Evolutionary conservation across 345 rosid species (phyloP).

Genomic region (Turritis glabra): DNA sequence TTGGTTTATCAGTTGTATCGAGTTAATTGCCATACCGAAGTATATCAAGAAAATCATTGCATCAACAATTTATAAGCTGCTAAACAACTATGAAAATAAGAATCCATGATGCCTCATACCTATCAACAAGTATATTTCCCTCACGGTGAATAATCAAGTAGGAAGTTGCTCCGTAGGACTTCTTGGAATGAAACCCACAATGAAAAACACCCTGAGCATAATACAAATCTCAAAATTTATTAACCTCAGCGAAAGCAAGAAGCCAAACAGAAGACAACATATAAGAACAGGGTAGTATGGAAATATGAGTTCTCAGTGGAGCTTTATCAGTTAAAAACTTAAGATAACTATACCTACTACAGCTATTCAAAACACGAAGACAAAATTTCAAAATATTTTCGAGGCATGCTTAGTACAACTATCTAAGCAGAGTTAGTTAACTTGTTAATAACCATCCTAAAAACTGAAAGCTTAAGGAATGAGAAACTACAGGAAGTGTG

Average conservation of each 20-base stretch:
- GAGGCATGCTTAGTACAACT: not conserved
- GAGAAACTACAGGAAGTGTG: constrained; percentile 49
- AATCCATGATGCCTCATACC: constrained; percentile 39
- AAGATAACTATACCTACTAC: not conserved
- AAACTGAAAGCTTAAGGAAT: not conserved
- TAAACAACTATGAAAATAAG: not conserved
- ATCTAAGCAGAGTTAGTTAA: not conserved
- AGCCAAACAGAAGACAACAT: constrained; percentile 1
- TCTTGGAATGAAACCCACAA: constrained; percentile 70
- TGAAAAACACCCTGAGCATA: constrained; percentile 58
- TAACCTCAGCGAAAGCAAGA: constrained; percentile 8
- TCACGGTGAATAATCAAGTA: constrained; percentile 56
- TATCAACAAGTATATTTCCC: constrained; percentile 66
- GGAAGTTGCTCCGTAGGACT: constrained; percentile 64
- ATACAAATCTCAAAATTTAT: not conserved
- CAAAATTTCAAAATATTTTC: not conserved
- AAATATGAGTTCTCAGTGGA: too few species aligned
- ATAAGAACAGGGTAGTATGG: constrained; percentile 5
- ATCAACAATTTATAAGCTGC: not conserved
- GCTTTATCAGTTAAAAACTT: not conserved
- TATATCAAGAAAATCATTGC: not conserved
- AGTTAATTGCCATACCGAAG: not conserved
- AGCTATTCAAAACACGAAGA: not conserved
- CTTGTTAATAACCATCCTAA: not conserved
- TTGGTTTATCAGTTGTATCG: constrained; percentile 2